Base-by-base conservation (phyloP, 2,329 filamentous ascomycete genomes). In the Davidsoniella australis region DNA sequence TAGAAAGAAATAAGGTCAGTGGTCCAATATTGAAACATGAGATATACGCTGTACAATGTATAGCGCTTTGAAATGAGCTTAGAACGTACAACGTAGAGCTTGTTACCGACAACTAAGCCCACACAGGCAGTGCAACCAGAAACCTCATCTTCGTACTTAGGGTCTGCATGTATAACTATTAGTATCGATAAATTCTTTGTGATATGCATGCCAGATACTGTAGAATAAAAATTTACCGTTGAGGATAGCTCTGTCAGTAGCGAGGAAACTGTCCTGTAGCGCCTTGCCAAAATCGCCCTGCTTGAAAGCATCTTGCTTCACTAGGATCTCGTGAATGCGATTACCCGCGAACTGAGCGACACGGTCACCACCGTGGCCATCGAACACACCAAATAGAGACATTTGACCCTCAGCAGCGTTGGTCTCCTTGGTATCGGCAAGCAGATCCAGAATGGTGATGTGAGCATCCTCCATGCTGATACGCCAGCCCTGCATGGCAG, bases 381-480 rank as follows among this genome's bases (percentile, higher is more conserved):
- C 91, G 63, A 93, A 98, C 56, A 98, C 91, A 60, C 89, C 91
- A 62, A 98, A 98, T 70, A 94, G 96, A 57, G 87, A 87, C 61
- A 96, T 72, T 62, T 83, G 80, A 59, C 81, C 77, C 59, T 80
- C 70, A 58, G 81, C 74, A 47, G 78, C 77, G 58, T 81, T 74
- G 56, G 78, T 69, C 23, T 76, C 72, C 53, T 63, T 48, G 16
- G 48, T 50, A 8, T 45, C 40, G 33, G 50, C 41, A 29, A 50
- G 43, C 57, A 96, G 78, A 66, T 96, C 85, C 63, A 98, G 82
- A 47, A 96, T 70, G 50, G 84, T 76, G 54, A 85, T 85, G 69
- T 98, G 91, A 55, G 91, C 80, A 64, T 98, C 91, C 66, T 98
- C 91, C 91, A 98, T 98, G 72, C 85, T 94, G 69, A 98, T 96